Evolutionary conservation across 2,329 filamentous ascomycete species (phyloP).

Genomic region (Mycosphaerella sp.): DNA sequence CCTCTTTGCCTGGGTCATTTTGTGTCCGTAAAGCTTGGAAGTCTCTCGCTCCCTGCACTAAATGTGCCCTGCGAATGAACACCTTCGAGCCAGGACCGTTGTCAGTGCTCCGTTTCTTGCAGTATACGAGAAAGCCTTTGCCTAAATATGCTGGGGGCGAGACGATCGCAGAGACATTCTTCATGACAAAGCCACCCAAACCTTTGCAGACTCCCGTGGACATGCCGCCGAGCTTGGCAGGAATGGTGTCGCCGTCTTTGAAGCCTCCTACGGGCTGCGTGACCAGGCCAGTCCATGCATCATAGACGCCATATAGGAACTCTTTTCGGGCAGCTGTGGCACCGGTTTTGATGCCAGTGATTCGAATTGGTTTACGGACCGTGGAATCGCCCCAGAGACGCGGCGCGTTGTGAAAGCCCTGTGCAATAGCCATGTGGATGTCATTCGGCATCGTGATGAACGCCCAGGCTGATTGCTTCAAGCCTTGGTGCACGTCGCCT

Average conservation of each 20-base stretch:
- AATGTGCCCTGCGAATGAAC: constrained; percentile 29
- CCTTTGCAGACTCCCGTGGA: constrained; percentile 67
- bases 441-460: constrained; percentile 77
- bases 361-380: constrained; percentile 66
- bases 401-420: constrained; percentile 82
- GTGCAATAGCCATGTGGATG: constrained; percentile 72
- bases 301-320: constrained; percentile 58
- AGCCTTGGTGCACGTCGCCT: constrained; percentile 58
- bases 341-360: constrained; percentile 69
- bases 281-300: constrained; percentile 73
- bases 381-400: constrained; percentile 77
- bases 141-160: constrained; percentile 73
- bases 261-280: constrained; percentile 69
- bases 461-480: constrained; percentile 66
- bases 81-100: constrained; percentile 26
- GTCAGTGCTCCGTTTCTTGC: constrained; percentile 48
- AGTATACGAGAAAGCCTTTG: constrained; percentile 73
- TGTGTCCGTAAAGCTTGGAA: constrained; percentile 20
- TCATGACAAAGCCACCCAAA: constrained; percentile 71
- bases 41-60: constrained; percentile 31
- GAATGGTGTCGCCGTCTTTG: constrained; percentile 42
- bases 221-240: constrained; percentile 29
- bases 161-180: constrained; percentile 62
- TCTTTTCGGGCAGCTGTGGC: constrained; percentile 66
- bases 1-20: constrained; percentile 10